Evolutionary conservation across 1,284 basidiomycete genomes (phyloP).

Genomic region (Tilletia horrida): DNA sequence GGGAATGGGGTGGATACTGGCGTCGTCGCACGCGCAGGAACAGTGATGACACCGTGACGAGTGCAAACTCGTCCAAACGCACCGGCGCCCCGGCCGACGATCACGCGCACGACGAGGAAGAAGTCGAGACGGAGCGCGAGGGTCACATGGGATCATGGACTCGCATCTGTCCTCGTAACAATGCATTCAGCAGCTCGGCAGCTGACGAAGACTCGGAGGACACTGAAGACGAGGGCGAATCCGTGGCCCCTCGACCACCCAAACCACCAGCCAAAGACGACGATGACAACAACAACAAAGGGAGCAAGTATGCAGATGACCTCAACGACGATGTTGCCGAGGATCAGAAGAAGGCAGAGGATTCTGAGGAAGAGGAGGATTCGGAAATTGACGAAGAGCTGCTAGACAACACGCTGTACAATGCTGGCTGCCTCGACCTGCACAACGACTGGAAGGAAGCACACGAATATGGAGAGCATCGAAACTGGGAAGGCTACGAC

Average conservation of each 20-base stretch:
- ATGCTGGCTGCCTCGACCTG: slow-evolving; percentile 42
- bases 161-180: slow-evolving; percentile 11
- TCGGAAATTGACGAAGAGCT: slow-evolving; percentile 14
- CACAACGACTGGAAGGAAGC: slow-evolving; percentile 39
- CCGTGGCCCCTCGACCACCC: not conserved
- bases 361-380: not conserved
- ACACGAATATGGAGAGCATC: slow-evolving; percentile 11
- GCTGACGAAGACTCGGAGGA: slow-evolving; percentile 2
- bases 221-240: not conserved
- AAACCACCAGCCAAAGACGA: slow-evolving; percentile 1
- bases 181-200: not conserved
- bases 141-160: not conserved
- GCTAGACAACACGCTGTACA: slow-evolving; percentile 46
- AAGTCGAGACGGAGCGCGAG: not conserved
- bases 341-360: slow-evolving; percentile 4
- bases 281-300: not conserved
- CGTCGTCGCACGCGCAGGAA: slow-evolving; percentile 12
- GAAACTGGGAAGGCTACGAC: slow-evolving; percentile 12
- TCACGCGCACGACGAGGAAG: not conserved
- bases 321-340: not conserved
- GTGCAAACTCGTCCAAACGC: slow-evolving; percentile 1
- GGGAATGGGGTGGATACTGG: slow-evolving; percentile 15
- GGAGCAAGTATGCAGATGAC: not conserved
- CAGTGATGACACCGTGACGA: slow-evolving; percentile 12
- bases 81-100: not conserved